Base-by-base conservation (phyloP, 306 rosid species). In the Quercus berberidifolia region DNA sequence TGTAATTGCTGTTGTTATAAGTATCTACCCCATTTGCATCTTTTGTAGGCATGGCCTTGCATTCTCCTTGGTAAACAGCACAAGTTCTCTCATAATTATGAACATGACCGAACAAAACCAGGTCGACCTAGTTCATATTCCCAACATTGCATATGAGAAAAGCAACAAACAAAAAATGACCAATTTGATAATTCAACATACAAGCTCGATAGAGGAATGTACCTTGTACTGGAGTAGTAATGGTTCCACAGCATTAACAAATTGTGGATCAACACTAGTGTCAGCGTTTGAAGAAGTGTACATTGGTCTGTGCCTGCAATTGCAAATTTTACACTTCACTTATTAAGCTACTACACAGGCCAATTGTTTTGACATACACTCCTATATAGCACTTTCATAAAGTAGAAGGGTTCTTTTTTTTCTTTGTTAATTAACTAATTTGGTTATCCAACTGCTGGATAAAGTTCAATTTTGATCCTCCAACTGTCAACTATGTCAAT, bases 61-160 rank as follows among this genome's bases (percentile, higher is more conserved):
- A 92, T 68, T 60, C 1, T 13, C 21, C 67, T 73, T 80, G 73
- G 73, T 82, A 87, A 18, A 94, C 58, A 1, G 93, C 67, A 77
- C 98, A 94, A 55, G 94, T 94, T 80, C 98, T 85, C 78, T 94
- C 98, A 74, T 92, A 94, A 59, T 88, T 92, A 76, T 94, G 97
- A 49, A 91, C 97, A 74, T 94, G 98, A 4, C 97, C 97, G 20
- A 89, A 88, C 6, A 94, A 86, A 33, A 41, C 97, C 82, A 94
- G 77, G 78, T 94, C 97, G 72, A 94, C 97, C 98, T 92, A 78
- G 83, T 80, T 67, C 81, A 82, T 55, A 31, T 21, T 21, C 28
- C 30, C 65, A 59, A 59, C 65, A 21, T 23, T 49, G 15, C 65
- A 20, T 3, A 6, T 59, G 14, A 59, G 31, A 11, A 59, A 59